phyloP scores from a whole-genome alignment of 108 stramenopile genomes.

The Pseudonitzschia multistriata region DNA sequence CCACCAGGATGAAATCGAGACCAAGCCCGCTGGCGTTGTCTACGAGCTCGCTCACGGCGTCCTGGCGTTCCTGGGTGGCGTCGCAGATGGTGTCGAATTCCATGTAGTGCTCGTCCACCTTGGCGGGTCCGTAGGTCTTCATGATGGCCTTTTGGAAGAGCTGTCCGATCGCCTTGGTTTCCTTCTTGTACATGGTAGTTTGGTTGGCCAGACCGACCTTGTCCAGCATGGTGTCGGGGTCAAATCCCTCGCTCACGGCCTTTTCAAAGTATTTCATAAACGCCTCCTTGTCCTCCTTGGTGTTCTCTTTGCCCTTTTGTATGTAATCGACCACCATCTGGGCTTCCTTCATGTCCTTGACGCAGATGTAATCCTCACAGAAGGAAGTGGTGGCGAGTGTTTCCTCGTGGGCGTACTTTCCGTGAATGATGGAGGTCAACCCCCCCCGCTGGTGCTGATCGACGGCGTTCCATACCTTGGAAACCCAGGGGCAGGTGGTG shows the following conservation, averaged over 20 bases:
- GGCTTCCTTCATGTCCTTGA: slow-evolving; percentile 94
- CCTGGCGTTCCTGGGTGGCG: slow-evolving; percentile 95
- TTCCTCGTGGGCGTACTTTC: slow-evolving; percentile 95
- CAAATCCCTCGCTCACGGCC: slow-evolving; percentile 90
- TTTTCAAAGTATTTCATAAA: slow-evolving; percentile 89
- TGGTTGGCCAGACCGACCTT: slow-evolving; percentile 97
- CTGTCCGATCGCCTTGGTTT: slow-evolving; percentile 93
- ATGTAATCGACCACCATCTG: slow-evolving; percentile 94
- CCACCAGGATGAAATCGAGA: slow-evolving; percentile 93
- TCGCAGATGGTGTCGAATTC: slow-evolving; percentile 98
- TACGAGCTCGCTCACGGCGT: slow-evolving; percentile 91
- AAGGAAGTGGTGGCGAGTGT: slow-evolving; percentile 92
- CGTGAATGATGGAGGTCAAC: slow-evolving; percentile 91
- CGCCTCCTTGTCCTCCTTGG: slow-evolving; percentile 66
- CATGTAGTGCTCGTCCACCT: slow-evolving; percentile 80
- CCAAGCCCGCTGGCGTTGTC: slow-evolving; percentile 61
- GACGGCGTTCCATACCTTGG: slow-evolving; percentile 97
- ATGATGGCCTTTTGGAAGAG: slow-evolving; percentile 90
- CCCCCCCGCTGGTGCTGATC: slow-evolving; percentile 87
- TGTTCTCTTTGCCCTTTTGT: slow-evolving; percentile 68
- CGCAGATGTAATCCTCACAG: slow-evolving; percentile 92
- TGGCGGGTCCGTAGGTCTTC: slow-evolving; percentile 83
- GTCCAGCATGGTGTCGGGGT: slow-evolving; percentile 90
- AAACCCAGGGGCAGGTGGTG: slow-evolving; percentile 98
- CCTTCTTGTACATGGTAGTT: slow-evolving; percentile 99